Evolutionary conservation across 768 basidiomycete species (phyloP).

Genomic region (Lactarius tabidus): DNA sequence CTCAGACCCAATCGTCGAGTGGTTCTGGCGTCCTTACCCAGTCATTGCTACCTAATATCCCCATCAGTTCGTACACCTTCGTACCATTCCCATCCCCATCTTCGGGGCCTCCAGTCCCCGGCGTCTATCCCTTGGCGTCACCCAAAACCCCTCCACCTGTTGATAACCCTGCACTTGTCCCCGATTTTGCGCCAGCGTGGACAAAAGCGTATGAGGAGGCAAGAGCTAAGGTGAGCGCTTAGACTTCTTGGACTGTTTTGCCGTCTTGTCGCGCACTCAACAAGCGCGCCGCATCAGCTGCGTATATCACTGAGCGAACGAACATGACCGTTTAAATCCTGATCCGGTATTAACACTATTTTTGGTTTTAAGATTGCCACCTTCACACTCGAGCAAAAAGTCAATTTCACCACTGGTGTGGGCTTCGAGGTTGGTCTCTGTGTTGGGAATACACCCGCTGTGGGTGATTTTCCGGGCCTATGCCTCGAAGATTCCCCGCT

Average conservation of each 20-base stretch:
- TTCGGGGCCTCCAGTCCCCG: constrained; percentile 47
- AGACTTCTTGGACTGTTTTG: not conserved
- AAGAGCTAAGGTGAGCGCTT: constrained; percentile 30
- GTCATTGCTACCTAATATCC: constrained; percentile 4
- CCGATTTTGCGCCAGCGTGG: constrained; percentile 53
- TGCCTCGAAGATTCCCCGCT: constrained; percentile 77
- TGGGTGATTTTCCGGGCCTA: constrained; percentile 57
- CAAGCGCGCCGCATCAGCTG: no score
- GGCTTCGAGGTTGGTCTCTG: constrained; percentile 62
- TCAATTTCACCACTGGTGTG: constrained; percentile 21
- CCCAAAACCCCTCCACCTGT: constrained; percentile 56
- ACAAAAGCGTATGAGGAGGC: constrained; percentile 55
- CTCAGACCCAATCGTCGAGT: not conserved
- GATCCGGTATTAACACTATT: not conserved
- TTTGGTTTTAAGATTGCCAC: constrained; percentile 8
- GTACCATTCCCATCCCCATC: constrained; percentile 28
- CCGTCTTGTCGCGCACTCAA: no score
- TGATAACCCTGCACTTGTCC: constrained; percentile 36
- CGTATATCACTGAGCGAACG: no score
- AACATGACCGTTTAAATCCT: not conserved
- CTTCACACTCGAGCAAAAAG: constrained; percentile 25
- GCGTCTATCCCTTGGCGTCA: constrained; percentile 50
- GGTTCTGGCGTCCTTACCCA: constrained; percentile 5
- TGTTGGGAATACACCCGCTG: constrained; percentile 58
- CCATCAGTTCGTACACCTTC: constrained; percentile 1